phyloP scores from a whole-genome alignment of 805 yeast species.

The Saturnispora gosingensis region DNA sequence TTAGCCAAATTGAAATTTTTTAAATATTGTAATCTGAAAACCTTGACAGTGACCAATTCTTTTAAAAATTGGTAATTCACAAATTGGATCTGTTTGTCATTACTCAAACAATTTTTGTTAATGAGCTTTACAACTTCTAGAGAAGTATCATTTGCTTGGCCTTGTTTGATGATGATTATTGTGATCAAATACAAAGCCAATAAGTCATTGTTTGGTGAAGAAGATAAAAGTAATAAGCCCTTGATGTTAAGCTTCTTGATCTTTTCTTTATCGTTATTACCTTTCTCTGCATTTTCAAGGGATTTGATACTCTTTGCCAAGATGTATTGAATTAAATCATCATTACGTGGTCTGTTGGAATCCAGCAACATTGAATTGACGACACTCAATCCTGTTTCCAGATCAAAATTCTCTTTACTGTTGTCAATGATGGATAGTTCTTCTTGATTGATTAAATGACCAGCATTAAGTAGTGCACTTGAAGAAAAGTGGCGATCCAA shows the following conservation, averaged over 20 bases:
- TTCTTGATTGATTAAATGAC: not conserved
- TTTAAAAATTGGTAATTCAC: constrained; percentile 47
- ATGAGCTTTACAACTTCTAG: not conserved
- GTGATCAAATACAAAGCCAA: constrained; percentile 1
- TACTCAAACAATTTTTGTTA: not conserved
- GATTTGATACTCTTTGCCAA: not conserved
- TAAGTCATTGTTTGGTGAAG: not conserved
- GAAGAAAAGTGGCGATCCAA: constrained; percentile 1
- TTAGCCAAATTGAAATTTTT: not conserved
- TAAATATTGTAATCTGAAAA: constrained; percentile 46
- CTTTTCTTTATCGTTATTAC: not conserved
- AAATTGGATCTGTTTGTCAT: not conserved
- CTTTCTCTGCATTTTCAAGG: not conserved
- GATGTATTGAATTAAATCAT: constrained; percentile 1
- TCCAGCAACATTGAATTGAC: constrained; percentile 2
- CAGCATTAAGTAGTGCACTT: constrained; percentile 3
- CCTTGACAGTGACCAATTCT: constrained; percentile 46
- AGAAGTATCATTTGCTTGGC: not conserved
- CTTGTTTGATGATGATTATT: constrained; percentile 1
- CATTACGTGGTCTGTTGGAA: constrained; percentile 1
- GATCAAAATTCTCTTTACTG: not conserved
- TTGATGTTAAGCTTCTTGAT: not conserved
- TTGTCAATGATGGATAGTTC: constrained; percentile 3
- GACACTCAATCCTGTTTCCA: not conserved
- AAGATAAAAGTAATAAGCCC: not conserved